A percentile compares a stretch with the other conserved stretches of the same genome.
Conservation (phyloP, 2,329 filamentous ascomycete species). For the Penicillium palitans region DNA sequence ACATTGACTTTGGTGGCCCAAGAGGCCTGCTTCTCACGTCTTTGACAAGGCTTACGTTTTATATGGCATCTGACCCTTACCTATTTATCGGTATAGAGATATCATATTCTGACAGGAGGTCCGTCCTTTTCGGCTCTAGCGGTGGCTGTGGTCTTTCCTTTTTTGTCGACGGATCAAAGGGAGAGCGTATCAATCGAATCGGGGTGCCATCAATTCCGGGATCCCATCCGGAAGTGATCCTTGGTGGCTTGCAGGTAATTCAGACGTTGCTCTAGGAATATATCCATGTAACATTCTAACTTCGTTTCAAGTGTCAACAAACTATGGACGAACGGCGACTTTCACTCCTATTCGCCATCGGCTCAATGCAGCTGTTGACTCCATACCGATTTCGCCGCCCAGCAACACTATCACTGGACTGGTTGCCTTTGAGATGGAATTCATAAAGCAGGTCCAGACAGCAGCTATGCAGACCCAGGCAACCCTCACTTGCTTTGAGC, state of each 20-base stretch:
- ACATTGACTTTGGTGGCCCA: neutral
- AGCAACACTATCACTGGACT: neutral
- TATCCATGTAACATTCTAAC: neutral
- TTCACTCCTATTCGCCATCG: neutral
- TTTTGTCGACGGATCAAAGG: neutral
- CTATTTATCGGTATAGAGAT: neutral
- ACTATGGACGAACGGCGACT: neutral
- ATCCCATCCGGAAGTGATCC: neutral
- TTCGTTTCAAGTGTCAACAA: neutral
- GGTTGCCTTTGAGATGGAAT: neutral
- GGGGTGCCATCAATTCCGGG: neutral
- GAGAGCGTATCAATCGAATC: neutral
- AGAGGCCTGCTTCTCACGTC: neutral
- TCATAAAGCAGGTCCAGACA: neutral
- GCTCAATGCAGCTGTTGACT: neutral
- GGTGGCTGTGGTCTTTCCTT: neutral
- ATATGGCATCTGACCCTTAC: neutral
- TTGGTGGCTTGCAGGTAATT: neutral
- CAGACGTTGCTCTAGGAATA: no score
- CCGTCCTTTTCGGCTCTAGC: neutral
- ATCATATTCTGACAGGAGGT: neutral
- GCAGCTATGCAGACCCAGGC: neutral
- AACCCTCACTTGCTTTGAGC: neutral
- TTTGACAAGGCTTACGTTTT: neutral
- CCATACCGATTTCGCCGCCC: neutral